A percentile compares a stretch with the other conserved stretches of the same genome.
These are phyloP conservation scores for Clarkia xantiana DNA, from an alignment of 345 rosid species.

Conservation along the genomic window DNA sequence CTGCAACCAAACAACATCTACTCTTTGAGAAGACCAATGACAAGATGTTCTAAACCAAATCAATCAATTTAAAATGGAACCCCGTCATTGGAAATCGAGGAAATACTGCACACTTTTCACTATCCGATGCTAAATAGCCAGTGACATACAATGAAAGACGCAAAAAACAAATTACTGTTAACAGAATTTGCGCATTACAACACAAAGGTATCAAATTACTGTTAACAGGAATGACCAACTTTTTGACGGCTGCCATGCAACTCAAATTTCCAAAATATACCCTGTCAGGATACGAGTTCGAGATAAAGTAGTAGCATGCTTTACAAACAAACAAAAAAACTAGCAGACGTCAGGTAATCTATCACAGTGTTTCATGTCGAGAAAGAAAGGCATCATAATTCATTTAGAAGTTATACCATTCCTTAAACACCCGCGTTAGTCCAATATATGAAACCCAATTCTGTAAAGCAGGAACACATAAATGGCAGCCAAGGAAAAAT, in stretches of 20 bases:
- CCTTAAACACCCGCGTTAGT: too few species aligned
- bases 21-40: neutral
- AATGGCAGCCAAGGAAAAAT: too few species aligned
- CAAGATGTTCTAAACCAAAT: neutral
- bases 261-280: slow-evolving; percentile 83
- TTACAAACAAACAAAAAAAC: too few species aligned
- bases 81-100: neutral
- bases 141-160: neutral
- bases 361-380: neutral
- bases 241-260: slow-evolving; percentile 74
- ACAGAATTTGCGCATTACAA: neutral
- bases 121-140: slow-evolving; percentile 8
- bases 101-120: neutral
- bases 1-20: slow-evolving; percentile 23
- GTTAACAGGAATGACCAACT: slow-evolving; percentile 78
- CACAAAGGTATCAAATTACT: slow-evolving; percentile 4
- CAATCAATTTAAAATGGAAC: neutral
- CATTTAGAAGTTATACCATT: neutral
- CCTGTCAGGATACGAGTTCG: slow-evolving; percentile 31
- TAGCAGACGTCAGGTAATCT: too few species aligned
- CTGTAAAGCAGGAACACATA: too few species aligned
- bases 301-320: neutral
- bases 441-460: too few species aligned
- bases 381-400: neutral
- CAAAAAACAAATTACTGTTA: neutral